Conservation (phyloP, 2,329 filamentous ascomycete species). For the Sporothrix variecibatus region DNA sequence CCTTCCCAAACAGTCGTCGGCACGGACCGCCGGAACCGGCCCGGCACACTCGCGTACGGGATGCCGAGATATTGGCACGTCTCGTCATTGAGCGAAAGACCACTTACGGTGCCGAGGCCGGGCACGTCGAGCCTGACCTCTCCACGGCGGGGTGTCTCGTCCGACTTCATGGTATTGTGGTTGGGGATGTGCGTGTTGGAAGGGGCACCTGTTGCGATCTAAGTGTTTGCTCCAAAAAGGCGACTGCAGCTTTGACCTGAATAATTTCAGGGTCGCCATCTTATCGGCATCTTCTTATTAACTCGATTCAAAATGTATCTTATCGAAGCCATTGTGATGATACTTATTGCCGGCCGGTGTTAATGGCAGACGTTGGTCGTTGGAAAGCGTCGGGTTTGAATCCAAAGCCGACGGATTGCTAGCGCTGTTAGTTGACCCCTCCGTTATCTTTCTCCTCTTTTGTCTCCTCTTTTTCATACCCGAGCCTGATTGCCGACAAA, state of each 20-base stretch:
- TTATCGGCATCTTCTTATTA: neutral
- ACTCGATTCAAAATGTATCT: neutral
- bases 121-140: constrained; percentile 22
- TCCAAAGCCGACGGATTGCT: neutral
- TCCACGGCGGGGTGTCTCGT: constrained; percentile 16
- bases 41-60: constrained; percentile 25
- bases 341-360: neutral
- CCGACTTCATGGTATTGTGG: constrained; percentile 7
- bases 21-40: constrained; percentile 26
- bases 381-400: neutral
- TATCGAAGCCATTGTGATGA: neutral
- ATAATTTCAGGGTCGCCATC: neutral
- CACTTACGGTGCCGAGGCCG: constrained; percentile 23
- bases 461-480: neutral
- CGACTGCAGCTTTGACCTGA: neutral
- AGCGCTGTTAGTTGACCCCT: neutral
- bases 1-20: constrained; percentile 2
- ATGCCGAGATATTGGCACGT: constrained; percentile 28
- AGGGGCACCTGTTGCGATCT: neutral
- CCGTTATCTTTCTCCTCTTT: neutral
- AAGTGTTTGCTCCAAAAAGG: neutral
- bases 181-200: neutral
- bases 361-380: neutral
- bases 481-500: neutral
- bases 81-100: constrained; percentile 19